Evolutionary conservation across 1,284 basidiomycete species (phyloP), one percentile per base, ranked within the genome.

Genomic region (Irpex sp.): DNA sequence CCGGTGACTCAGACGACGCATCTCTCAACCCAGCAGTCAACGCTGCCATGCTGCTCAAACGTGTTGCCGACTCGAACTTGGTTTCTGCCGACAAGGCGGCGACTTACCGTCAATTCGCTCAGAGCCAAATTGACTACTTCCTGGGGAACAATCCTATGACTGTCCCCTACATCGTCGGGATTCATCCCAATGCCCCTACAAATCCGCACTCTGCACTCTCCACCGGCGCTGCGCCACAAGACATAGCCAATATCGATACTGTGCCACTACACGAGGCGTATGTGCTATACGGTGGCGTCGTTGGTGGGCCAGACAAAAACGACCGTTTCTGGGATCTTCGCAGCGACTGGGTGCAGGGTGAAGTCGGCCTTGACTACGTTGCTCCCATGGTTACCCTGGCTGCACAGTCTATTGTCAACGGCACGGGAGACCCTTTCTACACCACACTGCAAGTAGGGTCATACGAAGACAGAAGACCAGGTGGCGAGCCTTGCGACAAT

Each of bases 171-270:
- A 73, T 93, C 59, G 93, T 96, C 23, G 94, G 94, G 39, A 78
- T 82, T 58, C 93, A 96, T 73, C 92, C 93, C 4, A 96, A 96
- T 75, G 91, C 93, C 19, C 93, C 94, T 0, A 75, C 82, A 56
- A 96, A 96, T 72, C 94, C 94, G 0, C 93, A 96, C 71, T 93
- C 90, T 6, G 94, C 92, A 1, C 80, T 90, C 73, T 90, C 95
- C 0, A 90, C 88, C 59, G 94, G 94, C 47, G 94, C 92, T 0
- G 57, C 65, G 6, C 67, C 68, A 1, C 79, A 86, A 64, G 78
- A 87, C 67, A 81, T 91, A 61, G 74, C 68, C 47, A 73, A 82
- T 55, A 88, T 97, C 66, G 85, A 96, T 70, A 89, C 82, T 4
- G 81, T 80, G 48, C 94, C 94, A 0, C 75, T 77, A 7, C 74